Evolutionary conservation across 2,329 filamentous ascomycete genomes (phyloP).

Genomic region (Fusarium bactridioides): DNA sequence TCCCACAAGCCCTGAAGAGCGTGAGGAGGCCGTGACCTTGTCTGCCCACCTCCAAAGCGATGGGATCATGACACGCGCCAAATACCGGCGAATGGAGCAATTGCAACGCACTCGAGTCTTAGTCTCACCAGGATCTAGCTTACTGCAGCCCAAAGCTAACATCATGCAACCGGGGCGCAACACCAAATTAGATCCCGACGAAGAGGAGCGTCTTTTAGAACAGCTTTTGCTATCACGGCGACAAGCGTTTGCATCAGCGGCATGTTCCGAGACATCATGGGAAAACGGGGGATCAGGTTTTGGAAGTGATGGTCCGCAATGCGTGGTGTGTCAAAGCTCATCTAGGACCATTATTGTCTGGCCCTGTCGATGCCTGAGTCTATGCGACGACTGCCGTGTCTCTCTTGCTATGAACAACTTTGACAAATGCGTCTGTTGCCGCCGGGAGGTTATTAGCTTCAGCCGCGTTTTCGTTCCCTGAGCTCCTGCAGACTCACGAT

Average conservation of each 20-base stretch:
- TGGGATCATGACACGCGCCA: slow-evolving; percentile 81
- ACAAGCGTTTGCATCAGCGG: slow-evolving; percentile 26
- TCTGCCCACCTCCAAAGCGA: slow-evolving; percentile 79
- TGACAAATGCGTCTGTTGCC: slow-evolving; percentile 93
- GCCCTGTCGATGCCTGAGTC: slow-evolving; percentile 92
- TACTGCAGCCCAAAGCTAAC: slow-evolving; percentile 22
- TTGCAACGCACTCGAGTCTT: slow-evolving; percentile 73
- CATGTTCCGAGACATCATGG: slow-evolving; percentile 58
- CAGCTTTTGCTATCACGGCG: slow-evolving; percentile 65
- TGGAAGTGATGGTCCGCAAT: slow-evolving; percentile 77
- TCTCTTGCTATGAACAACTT: slow-evolving; percentile 97
- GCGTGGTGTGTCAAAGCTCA: slow-evolving; percentile 90
- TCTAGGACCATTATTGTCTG: slow-evolving; percentile 90
- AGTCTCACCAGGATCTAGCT: slow-evolving; percentile 43
- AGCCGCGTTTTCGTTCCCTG: slow-evolving; percentile 87
- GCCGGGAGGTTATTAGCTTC: slow-evolving; percentile 87
- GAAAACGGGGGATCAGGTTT: slow-evolving; percentile 76
- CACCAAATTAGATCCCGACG: slow-evolving; percentile 60
- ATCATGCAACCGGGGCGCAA: slow-evolving; percentile 28
- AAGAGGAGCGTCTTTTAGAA: slow-evolving; percentile 68
- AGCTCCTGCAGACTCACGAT: background rate
- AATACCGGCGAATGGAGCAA: slow-evolving; percentile 73
- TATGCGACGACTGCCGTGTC: slow-evolving; percentile 95
- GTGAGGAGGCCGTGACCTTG: slow-evolving; percentile 81
- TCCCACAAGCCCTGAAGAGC: slow-evolving; percentile 78